These are phyloP conservation scores for Zymoseptoria brevis DNA, from an alignment of 2,329 filamentous ascomycete genomes.

Conservation along the genomic window DNA sequence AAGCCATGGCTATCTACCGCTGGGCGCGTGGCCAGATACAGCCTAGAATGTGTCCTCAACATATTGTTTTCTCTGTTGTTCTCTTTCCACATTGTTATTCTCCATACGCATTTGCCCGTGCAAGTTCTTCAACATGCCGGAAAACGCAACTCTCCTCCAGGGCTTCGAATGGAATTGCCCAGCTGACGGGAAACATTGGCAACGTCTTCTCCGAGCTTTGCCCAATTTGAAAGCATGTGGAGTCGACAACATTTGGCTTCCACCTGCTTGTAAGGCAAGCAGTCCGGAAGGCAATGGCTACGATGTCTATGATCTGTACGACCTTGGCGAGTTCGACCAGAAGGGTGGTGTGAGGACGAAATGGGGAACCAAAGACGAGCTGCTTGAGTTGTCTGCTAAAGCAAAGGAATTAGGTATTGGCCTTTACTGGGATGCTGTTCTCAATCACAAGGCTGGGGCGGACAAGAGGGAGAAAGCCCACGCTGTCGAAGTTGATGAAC, in stretches of 20 bases:
- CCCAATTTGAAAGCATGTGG: constrained; percentile 51
- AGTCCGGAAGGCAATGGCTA: constrained; percentile 51
- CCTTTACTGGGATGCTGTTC: constrained; percentile 60
- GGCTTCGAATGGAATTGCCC: constrained; percentile 65
- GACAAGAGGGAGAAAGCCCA: constrained; percentile 55
- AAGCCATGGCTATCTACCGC: not conserved
- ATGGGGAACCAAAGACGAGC: constrained; percentile 58
- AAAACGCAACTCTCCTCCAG: constrained; percentile 51
- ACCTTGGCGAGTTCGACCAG: constrained; percentile 58
- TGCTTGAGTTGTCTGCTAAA: constrained; percentile 44
- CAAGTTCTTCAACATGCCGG: constrained; percentile 10
- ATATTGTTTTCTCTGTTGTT: not conserved
- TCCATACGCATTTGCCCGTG: no score
- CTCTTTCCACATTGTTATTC: not conserved
- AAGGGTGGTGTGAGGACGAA: constrained; percentile 56
- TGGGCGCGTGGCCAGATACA: not conserved
- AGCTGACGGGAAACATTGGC: constrained; percentile 55
- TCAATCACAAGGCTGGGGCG: constrained; percentile 63
- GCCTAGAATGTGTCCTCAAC: not conserved
- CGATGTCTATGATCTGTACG: constrained; percentile 51
- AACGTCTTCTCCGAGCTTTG: constrained; percentile 46
- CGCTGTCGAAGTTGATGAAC: constrained; percentile 53
- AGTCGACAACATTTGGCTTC: constrained; percentile 58
- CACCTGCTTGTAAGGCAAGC: constrained; percentile 60
- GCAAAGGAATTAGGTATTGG: constrained; percentile 49